These are phyloP conservation scores for Xylaria hypoxylon DNA, from an alignment of 2,329 filamentous ascomycete genomes.

Conservation along the genomic window DNA sequence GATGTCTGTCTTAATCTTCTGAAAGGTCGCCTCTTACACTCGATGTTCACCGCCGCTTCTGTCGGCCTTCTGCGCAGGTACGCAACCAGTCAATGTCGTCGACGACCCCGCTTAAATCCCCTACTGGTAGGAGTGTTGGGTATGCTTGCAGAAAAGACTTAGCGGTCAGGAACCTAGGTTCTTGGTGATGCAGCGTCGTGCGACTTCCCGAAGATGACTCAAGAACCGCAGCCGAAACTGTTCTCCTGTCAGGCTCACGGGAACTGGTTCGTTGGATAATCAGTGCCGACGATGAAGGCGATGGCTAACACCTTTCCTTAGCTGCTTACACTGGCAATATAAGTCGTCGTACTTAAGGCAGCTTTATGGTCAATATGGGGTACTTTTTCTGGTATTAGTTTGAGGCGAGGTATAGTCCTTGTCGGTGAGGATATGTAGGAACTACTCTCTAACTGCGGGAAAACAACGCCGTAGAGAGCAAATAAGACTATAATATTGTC, in stretches of 20 bases:
- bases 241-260: slow-evolving; percentile 36
- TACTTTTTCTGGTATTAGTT: slow-evolving; percentile 17
- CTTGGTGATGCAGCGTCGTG: slow-evolving; percentile 50
- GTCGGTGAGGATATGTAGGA: slow-evolving; percentile 1
- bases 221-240: slow-evolving; percentile 45
- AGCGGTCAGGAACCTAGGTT: slow-evolving; percentile 50
- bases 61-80: slow-evolving; percentile 40
- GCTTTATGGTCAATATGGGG: slow-evolving; percentile 13
- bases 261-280: slow-evolving; percentile 35
- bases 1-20: slow-evolving; percentile 39
- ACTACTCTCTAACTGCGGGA: slow-evolving; percentile 10
- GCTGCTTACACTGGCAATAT: slow-evolving; percentile 5
- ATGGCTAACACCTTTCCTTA: slow-evolving; percentile 15
- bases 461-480: slow-evolving; percentile 21
- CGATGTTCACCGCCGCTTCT: slow-evolving; percentile 48
- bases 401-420: slow-evolving; percentile 12
- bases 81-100: slow-evolving; percentile 42
- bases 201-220: slow-evolving; percentile 50
- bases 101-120: slow-evolving; percentile 43
- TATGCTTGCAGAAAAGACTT: slow-evolving; percentile 48
- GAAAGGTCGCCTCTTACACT: slow-evolving; percentile 30
- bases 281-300: slow-evolving; percentile 19
- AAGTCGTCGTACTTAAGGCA: slow-evolving; percentile 26
- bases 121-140: slow-evolving; percentile 45
- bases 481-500: slow-evolving; percentile 17